A percentile compares a stretch with the other conserved stretches of the same genome.
Evolutionary conservation across 345 rosid genomes (phyloP).

Genomic region (Lagerstroemia speciosa): DNA sequence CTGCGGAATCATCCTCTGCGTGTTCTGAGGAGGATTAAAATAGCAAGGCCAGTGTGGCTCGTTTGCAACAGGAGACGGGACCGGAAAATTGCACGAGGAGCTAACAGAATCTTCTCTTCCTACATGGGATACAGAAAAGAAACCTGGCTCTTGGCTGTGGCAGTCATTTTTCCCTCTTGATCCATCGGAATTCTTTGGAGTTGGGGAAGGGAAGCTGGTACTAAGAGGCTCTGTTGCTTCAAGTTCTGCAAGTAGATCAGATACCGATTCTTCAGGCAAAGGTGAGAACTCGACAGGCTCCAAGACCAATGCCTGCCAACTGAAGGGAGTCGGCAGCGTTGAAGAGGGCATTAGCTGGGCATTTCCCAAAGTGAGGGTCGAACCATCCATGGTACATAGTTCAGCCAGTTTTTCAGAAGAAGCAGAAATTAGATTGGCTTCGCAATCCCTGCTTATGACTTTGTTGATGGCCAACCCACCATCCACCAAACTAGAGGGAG

Average conservation of each 20-base stretch:
- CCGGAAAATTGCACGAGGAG: not conserved
- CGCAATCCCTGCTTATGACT: not conserved
- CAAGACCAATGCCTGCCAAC: constrained; percentile 60
- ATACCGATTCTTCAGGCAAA: constrained; percentile 77
- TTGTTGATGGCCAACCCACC: not conserved
- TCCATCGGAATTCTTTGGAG: constrained; percentile 28
- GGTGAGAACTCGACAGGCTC: constrained; percentile 50
- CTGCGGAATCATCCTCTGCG: not conserved
- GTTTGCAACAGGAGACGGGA: not conserved
- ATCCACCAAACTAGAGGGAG: not conserved
- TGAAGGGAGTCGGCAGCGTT: constrained; percentile 31
- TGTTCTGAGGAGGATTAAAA: not conserved
- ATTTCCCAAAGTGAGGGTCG: constrained; percentile 57
- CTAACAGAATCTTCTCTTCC: not conserved
- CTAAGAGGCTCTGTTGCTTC: constrained; percentile 84
- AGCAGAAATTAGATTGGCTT: constrained; percentile 1
- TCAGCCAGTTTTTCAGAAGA: not conserved
- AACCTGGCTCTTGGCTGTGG: constrained; percentile 50
- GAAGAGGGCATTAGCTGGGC: constrained; percentile 28
- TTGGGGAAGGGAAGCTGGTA: constrained; percentile 58
- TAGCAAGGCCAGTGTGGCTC: not conserved
- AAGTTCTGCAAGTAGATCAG: constrained; percentile 88
- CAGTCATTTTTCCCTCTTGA: constrained; percentile 53
- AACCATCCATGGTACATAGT: constrained; percentile 27
- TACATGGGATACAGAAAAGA: constrained; percentile 34